These are phyloP conservation scores for Pueraria montana DNA, from an alignment of 306 rosid species.

Conservation along the genomic window DNA sequence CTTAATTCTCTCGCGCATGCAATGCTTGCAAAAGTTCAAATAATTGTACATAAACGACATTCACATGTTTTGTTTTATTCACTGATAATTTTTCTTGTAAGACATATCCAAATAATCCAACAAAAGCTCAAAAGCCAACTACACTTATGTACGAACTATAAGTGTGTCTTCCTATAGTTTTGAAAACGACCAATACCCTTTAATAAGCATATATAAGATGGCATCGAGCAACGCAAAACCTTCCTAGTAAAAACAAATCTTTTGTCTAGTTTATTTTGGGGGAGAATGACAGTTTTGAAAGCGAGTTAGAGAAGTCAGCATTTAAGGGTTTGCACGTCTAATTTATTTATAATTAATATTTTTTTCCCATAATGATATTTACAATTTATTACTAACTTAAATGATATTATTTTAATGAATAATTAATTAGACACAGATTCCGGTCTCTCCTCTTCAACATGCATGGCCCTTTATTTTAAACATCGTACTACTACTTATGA, in stretches of 20 bases:
- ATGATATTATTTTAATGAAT: background rate
- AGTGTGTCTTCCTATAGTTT: conserved; percentile 19
- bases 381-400: background rate
- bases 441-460: background rate
- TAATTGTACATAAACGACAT: conserved; percentile 12
- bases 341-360: background rate
- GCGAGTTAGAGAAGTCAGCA: background rate
- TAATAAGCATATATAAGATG: background rate
- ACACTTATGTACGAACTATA: conserved; percentile 23
- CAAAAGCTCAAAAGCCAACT: conserved; percentile 17
- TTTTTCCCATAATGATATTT: background rate
- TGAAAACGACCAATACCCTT: conserved; percentile 4
- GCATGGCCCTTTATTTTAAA: background rate
- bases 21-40: background rate
- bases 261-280: conserved; percentile 12
- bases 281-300: background rate
- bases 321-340: background rate
- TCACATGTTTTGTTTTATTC: conserved; percentile 5
- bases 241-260: conserved; percentile 6
- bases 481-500: background rate
- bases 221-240: background rate
- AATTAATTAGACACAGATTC: background rate
- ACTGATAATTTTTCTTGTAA: background rate
- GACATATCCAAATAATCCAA: background rate
- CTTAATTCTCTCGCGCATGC: conserved; percentile 11